Percentiles rank a stretch among this genome's conserved stretches.
phyloP scores from a whole-genome alignment of 2,329 filamentous ascomycete genomes.

The Plenodomus lindquistii region DNA sequence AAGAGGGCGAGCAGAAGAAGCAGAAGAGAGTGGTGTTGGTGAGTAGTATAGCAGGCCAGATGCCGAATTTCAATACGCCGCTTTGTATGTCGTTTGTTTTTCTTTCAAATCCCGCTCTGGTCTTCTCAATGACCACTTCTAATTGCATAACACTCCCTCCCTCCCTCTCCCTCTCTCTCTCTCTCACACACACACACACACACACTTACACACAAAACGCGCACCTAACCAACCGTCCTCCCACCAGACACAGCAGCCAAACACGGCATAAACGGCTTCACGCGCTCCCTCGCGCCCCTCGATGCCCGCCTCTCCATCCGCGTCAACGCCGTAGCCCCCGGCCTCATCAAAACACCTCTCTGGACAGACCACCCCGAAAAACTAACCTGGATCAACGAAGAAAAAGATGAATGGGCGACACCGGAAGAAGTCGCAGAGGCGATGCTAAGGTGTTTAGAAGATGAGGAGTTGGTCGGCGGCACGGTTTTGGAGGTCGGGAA shows the following conservation, averaged over 20 bases:
- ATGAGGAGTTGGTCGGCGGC: slow-evolving; percentile 50
- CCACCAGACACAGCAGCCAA: slow-evolving; percentile 47
- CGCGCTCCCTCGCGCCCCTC: slow-evolving; percentile 56
- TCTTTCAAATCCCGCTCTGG: background rate
- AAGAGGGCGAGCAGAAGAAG: slow-evolving; percentile 39
- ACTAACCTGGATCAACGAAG: slow-evolving; percentile 54
- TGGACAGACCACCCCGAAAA: slow-evolving; percentile 67
- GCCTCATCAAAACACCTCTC: slow-evolving; percentile 63
- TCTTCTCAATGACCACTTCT: too few relatives aligned
- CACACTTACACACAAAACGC: slow-evolving; percentile 24
- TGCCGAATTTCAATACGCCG: slow-evolving; percentile 29
- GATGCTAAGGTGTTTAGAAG: slow-evolving; percentile 61
- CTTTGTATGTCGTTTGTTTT: background rate
- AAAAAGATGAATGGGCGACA: slow-evolving; percentile 60
- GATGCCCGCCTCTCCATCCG: slow-evolving; percentile 57
- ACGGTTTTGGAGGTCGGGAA: slow-evolving; percentile 62
- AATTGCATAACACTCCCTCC: too few relatives aligned
- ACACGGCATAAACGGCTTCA: slow-evolving; percentile 52
- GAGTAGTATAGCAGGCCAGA: slow-evolving; percentile 50
- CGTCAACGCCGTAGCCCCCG: slow-evolving; percentile 64
- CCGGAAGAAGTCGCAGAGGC: slow-evolving; percentile 63
- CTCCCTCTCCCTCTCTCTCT: too few relatives aligned
- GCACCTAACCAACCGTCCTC: too few relatives aligned
- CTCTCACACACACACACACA: too few relatives aligned
- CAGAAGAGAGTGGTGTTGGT: slow-evolving; percentile 54